Conservation (phyloP, 1,139 yeast species). For the Barnettozyma hawaiiensis region DNA sequence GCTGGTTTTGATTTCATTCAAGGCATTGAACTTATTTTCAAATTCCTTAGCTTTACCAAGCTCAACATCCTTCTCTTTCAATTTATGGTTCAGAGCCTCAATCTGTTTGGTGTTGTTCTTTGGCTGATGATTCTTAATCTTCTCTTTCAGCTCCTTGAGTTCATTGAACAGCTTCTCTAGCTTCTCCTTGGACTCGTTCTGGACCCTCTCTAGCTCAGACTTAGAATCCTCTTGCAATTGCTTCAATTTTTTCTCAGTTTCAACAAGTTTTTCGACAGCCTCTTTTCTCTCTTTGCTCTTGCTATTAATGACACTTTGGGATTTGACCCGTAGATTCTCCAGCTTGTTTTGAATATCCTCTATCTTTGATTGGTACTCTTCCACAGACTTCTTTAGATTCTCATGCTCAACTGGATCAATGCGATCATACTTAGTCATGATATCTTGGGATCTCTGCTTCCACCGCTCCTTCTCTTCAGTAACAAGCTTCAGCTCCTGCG, state of each 20-base stretch:
- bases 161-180: slow-evolving; percentile 14
- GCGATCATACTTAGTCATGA: slow-evolving; percentile 42
- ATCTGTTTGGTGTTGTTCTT: slow-evolving; percentile 19
- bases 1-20: slow-evolving; percentile 6
- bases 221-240: slow-evolving; percentile 11
- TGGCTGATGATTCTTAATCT: neutral
- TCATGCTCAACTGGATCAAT: slow-evolving; percentile 43
- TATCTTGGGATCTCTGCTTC: slow-evolving; percentile 46
- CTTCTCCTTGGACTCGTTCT: slow-evolving; percentile 10
- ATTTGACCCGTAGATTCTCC: slow-evolving; percentile 28
- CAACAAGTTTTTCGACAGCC: slow-evolving; percentile 4
- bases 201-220: slow-evolving; percentile 9
- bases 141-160: slow-evolving; percentile 13
- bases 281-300: slow-evolving; percentile 28
- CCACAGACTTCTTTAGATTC: slow-evolving; percentile 31
- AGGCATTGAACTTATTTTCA: slow-evolving; percentile 25
- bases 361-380: slow-evolving; percentile 10
- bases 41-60: slow-evolving; percentile 26
- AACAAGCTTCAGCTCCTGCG: slow-evolving; percentile 34
- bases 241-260: slow-evolving; percentile 13
- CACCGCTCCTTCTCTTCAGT: slow-evolving; percentile 44
- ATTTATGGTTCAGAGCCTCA: slow-evolving; percentile 25
- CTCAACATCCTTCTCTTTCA: slow-evolving; percentile 17
- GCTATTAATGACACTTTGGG: slow-evolving; percentile 35
- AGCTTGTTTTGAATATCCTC: slow-evolving; percentile 24